A percentile compares a stretch with the other conserved stretches of the same genome.
Conservation (phyloP, 805 yeast species). For the Pichia rugopelliculosa region DNA sequence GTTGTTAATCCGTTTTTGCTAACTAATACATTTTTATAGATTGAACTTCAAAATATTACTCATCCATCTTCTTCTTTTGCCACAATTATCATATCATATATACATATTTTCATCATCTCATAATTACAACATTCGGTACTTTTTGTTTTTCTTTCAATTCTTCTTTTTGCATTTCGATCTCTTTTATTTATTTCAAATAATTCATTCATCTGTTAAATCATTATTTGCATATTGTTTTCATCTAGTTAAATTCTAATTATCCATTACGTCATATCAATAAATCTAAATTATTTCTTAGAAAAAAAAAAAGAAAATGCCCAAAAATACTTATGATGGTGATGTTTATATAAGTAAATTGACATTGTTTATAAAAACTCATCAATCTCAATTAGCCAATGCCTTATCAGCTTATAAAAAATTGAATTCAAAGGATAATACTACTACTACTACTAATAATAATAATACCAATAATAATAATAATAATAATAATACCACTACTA, state of each 20-base stretch:
- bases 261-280: not conserved
- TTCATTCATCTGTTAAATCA: not conserved
- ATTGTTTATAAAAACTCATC: constrained; percentile 46
- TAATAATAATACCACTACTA: not conserved
- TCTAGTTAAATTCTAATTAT: not conserved
- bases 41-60: too few relatives aligned
- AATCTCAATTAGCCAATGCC: constrained; percentile 53
- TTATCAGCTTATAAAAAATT: constrained; percentile 44
- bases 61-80: too few relatives aligned
- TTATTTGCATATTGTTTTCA: not conserved
- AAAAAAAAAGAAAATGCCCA: constrained; percentile 13
- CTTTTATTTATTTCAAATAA: too few relatives aligned
- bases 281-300: not conserved
- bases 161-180: not conserved
- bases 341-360: constrained; percentile 49
- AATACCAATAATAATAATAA: not conserved
- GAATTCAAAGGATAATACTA: constrained; percentile 12
- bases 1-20: too few relatives aligned
- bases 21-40: too few relatives aligned
- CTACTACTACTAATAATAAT: not conserved
- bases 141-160: too few relatives aligned
- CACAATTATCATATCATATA: too few relatives aligned
- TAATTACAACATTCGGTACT: too few relatives aligned
- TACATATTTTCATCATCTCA: too few relatives aligned
- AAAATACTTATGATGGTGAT: constrained; percentile 45